Evolutionary conservation across 1,284 basidiomycete genomes (phyloP).

Genomic region (Phylloboletellus chloephorus): DNA sequence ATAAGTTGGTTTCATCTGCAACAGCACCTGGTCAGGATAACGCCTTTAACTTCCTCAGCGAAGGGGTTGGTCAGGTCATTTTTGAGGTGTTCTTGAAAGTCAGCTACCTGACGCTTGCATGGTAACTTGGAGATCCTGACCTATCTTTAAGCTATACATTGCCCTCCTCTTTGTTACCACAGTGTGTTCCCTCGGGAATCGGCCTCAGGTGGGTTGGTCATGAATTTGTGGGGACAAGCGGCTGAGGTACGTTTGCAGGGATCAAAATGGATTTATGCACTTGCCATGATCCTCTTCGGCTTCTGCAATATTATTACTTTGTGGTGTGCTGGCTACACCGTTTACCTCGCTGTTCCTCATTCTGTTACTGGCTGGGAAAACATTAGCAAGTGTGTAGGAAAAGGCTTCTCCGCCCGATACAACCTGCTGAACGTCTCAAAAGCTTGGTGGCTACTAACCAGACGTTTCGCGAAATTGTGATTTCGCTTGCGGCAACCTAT

Average conservation of each 20-base stretch:
- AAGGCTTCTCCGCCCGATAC: neutral
- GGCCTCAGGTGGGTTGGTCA: conserved; percentile 55
- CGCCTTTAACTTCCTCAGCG: conserved; percentile 74
- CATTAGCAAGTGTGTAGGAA: conserved; percentile 50
- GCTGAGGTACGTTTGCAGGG: conserved; percentile 39
- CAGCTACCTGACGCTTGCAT: neutral
- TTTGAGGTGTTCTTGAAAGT: conserved; percentile 82
- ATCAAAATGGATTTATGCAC: conserved; percentile 78
- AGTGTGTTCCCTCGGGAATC: conserved; percentile 82
- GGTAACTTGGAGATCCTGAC: conserved; percentile 5
- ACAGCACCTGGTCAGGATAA: conserved; percentile 51
- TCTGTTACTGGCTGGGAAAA: conserved; percentile 67
- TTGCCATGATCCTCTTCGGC: conserved; percentile 70
- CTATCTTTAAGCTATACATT: conserved; percentile 54
- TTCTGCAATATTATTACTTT: conserved; percentile 73
- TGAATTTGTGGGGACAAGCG: conserved; percentile 1
- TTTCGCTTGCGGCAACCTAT: conserved; percentile 80
- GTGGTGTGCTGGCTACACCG: conserved; percentile 86
- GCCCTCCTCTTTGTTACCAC: conserved; percentile 69
- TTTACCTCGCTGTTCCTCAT: conserved; percentile 80
- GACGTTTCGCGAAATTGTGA: conserved; percentile 76
- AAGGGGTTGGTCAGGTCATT: conserved; percentile 67
- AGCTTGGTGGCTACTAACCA: conserved; percentile 60
- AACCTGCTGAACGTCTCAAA: conserved; percentile 15
- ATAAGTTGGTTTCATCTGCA: conserved; percentile 70